Conservation (phyloP, 2,329 filamentous ascomycete genomes). For the Claviceps lovelessii region DNA sequence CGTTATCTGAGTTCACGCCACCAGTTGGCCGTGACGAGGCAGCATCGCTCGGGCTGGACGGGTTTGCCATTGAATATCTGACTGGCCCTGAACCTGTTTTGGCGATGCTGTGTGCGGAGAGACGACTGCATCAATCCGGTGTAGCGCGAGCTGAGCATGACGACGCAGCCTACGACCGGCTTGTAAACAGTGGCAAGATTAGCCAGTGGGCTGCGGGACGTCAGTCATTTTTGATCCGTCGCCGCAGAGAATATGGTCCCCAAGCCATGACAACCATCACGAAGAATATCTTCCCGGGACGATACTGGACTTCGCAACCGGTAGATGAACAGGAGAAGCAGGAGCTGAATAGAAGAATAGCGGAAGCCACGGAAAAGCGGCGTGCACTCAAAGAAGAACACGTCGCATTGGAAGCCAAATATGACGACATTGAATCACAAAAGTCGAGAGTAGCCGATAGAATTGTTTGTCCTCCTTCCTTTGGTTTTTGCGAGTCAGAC, state of each 20-base stretch:
- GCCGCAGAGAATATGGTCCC: conserved; percentile 68
- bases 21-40: conserved; percentile 44
- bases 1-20: conserved; percentile 39
- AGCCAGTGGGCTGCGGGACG: conserved; percentile 55
- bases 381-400: conserved; percentile 20
- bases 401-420: conserved; percentile 22
- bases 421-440: conserved; percentile 27
- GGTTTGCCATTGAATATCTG: conserved; percentile 66
- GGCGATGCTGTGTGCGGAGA: conserved; percentile 72
- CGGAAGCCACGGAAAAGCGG: conserved; percentile 25
- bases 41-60: conserved; percentile 51
- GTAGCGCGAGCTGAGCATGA: conserved; percentile 49
- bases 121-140: conserved; percentile 52
- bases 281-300: conserved; percentile 43
- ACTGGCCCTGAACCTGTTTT: conserved; percentile 71
- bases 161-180: conserved; percentile 51
- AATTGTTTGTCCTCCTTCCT: conserved; percentile 18
- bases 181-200: conserved; percentile 45
- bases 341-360: conserved; percentile 41
- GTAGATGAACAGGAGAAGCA: conserved; percentile 53
- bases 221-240: conserved; percentile 48
- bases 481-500: conserved; percentile 4
- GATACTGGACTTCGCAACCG: conserved; percentile 63
- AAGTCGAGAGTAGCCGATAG: conserved; percentile 25
- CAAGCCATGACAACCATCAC: conserved; percentile 57